Base-by-base conservation (phyloP, 345 rosid species). In the Citrus trifoliata region DNA sequence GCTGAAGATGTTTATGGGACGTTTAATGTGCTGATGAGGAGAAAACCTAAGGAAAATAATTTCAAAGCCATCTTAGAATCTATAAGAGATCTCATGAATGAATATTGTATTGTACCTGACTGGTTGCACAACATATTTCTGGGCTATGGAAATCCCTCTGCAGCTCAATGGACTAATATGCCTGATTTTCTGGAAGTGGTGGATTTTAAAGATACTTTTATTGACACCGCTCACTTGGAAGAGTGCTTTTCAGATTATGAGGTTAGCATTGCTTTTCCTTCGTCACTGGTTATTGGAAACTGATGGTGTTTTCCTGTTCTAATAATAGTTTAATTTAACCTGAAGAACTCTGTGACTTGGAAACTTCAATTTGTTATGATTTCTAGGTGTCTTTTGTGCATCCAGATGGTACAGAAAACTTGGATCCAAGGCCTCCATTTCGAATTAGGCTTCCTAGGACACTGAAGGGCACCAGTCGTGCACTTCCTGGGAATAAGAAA, bases 51-150 rank as follows among this genome's bases (percentile, higher is more conserved):
- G 87, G 99, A 96, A 90, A 96, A 96, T 79, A 96, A 96, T 82
- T 96, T 96, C 88, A 96, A 96, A 85, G 99, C 99, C 77, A 96
- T 96, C 81, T 87, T 94, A 72, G 99, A 96, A 86, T 96, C 99
- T 42, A 96, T 96, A 71, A 93, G 99, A 87, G 99, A 96, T 87
- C 99, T 96, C 71, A 96, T 96, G 99, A 96, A 96, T 86, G 99
- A 96, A 81, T 96, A 91, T 75, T 96, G 98, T 85, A 91, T 96
- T 79, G 99, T 96, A 78, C 99, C 99, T 76, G 97, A 94, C 46
- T 96, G 99, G 99, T 80, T 96, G 90, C 98, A 94, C 82, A 93
- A 94, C 76, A 79, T 94, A 77, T 96, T 96, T 86, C 90, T 96
- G 83, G 99, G 99, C 56, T 96, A 96, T 85, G 99, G 99, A 37